phyloP scores from a whole-genome alignment of 129 eudicot species.

The Mikania micrantha region DNA sequence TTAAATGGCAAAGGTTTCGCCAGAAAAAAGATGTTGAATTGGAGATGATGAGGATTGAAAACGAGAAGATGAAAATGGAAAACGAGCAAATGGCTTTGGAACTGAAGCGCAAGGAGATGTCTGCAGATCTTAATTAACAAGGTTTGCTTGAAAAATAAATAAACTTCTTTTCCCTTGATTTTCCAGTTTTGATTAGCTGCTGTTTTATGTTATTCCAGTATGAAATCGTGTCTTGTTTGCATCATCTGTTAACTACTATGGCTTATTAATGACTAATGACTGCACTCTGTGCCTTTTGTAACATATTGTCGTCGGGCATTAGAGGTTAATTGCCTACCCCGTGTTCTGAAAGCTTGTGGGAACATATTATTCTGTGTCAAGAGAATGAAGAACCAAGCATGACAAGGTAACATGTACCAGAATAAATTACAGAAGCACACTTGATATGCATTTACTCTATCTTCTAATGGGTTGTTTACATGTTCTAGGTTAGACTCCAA shows the following conservation, averaged over 20 bases:
- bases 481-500: too few relatives aligned
- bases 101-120: slow-evolving; percentile 67
- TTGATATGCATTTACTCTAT: too few relatives aligned
- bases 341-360: too few relatives aligned
- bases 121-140: slow-evolving; percentile 24
- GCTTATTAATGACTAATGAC: not conserved
- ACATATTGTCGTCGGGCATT: not conserved
- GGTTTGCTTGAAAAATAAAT: not conserved
- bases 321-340: too few relatives aligned
- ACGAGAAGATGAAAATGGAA: slow-evolving; percentile 72
- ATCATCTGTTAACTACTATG: not conserved
- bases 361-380: too few relatives aligned
- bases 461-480: too few relatives aligned
- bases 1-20: slow-evolving; percentile 76
- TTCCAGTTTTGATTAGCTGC: not conserved
- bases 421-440: not conserved
- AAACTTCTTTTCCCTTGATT: not conserved
- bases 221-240: not conserved
- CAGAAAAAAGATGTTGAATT: slow-evolving; percentile 60
- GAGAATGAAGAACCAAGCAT: too few relatives aligned
- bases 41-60: slow-evolving; percentile 70
- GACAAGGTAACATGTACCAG: not conserved
- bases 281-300: not conserved
- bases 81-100: slow-evolving; percentile 78
- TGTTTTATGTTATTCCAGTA: not conserved